Conservation (phyloP, 106 monocot species). For the Triglochin maritima region DNA sequence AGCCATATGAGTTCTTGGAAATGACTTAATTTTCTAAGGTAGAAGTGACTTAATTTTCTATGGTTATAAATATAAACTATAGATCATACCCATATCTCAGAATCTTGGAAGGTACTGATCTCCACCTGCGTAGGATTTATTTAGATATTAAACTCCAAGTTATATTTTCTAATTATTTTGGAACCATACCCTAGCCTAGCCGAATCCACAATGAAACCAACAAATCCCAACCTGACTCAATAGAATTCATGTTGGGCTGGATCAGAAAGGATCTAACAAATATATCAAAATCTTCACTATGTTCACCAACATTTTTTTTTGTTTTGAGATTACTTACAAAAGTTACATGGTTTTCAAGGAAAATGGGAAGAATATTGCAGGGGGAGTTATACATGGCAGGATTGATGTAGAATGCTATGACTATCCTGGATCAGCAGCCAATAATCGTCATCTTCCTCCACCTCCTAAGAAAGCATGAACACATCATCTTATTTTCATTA, state of each 20-base stretch:
- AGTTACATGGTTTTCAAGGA: background rate
- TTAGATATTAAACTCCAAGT: too few relatives aligned
- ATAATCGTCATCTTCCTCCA: background rate
- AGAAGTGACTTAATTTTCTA: too few relatives aligned
- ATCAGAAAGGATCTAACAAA: background rate
- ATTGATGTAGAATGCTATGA: background rate
- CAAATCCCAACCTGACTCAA: background rate
- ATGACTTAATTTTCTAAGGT: too few relatives aligned
- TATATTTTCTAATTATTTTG: too few relatives aligned
- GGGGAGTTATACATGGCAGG: background rate
- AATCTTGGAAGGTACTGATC: too few relatives aligned
- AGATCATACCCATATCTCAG: too few relatives aligned
- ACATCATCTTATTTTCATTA: too few relatives aligned
- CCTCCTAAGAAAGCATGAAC: background rate
- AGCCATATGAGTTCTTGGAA: too few relatives aligned
- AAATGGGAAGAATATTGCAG: background rate
- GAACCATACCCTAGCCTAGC: background rate
- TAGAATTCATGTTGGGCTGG: background rate
- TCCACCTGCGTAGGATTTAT: too few relatives aligned
- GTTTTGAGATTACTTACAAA: background rate
- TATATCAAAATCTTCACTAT: too few relatives aligned
- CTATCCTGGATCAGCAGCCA: slow-evolving; percentile 1
- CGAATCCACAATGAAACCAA: background rate
- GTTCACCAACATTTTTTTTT: too few relatives aligned
- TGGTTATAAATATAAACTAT: too few relatives aligned